A percentile compares a stretch with the other conserved stretches of the same genome.
Evolutionary conservation across 441 rosid genomes (phyloP).

Genomic region (Aleurites moluccanus): DNA sequence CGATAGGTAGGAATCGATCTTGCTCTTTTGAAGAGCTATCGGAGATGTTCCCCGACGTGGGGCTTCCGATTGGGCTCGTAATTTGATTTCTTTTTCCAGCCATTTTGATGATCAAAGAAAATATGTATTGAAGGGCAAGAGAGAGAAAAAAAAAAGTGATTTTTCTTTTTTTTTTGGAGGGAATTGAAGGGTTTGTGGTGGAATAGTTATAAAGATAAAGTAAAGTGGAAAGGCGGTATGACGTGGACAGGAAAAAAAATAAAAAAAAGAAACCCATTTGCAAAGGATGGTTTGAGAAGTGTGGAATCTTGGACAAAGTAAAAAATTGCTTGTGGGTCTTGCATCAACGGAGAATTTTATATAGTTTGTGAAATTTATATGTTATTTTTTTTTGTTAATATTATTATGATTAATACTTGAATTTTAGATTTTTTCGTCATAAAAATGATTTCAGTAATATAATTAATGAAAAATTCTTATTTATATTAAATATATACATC

Average conservation of each 20-base stretch:
- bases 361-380: too few relatives aligned
- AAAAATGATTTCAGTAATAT: too few relatives aligned
- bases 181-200: neutral
- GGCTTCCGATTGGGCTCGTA: conserved; percentile 48
- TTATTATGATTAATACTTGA: too few relatives aligned
- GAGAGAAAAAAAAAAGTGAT: neutral
- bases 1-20: conserved; percentile 72
- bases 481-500: too few relatives aligned
- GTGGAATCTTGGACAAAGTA: conserved; percentile 15
- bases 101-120: conserved; percentile 23
- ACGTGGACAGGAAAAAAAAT: conserved; percentile 18
- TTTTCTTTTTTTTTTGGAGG: neutral
- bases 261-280: conserved; percentile 2
- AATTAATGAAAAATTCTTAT: too few relatives aligned
- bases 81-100: conserved; percentile 39
- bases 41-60: conserved; percentile 37
- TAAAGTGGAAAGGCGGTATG: conserved; percentile 17
- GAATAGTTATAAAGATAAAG: neutral
- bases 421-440: too few relatives aligned
- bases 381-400: too few relatives aligned
- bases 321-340: neutral
- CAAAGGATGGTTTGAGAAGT: conserved; percentile 12
- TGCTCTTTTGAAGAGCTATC: conserved; percentile 53
- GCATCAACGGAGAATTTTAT: neutral
- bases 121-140: neutral